Percentiles rank a stretch among this genome's conserved stretches.
Evolutionary conservation across 2,329 filamentous ascomycete genomes (phyloP).

Genomic region (Botrytis galanthina): DNA sequence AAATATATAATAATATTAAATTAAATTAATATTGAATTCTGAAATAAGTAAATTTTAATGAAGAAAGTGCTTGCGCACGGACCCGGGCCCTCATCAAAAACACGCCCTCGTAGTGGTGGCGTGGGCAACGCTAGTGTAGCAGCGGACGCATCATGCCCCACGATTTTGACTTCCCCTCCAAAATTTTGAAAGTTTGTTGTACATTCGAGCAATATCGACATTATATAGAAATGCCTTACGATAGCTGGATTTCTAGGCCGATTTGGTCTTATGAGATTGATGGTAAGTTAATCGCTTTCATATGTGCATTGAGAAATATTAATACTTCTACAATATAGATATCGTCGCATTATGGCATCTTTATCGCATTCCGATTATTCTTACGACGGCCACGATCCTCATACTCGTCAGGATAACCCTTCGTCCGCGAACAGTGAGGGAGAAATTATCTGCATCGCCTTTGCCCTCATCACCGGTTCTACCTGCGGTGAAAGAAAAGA

Average conservation of each 20-base stretch:
- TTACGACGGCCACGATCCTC: slow-evolving; percentile 41
- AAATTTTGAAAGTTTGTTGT: background rate
- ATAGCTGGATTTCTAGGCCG: slow-evolving; percentile 23
- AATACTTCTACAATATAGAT: slow-evolving; percentile 26
- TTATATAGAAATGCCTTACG: slow-evolving; percentile 10
- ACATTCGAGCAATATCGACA: background rate
- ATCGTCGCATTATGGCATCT: slow-evolving; percentile 45
- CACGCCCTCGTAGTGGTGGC: background rate
- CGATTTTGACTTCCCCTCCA: slow-evolving; percentile 18
- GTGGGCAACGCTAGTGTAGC: background rate
- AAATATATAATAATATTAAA: too few species aligned
- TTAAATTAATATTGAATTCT: too few species aligned
- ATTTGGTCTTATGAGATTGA: slow-evolving; percentile 25
- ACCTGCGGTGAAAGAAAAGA: slow-evolving; percentile 30
- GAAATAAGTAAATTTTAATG: too few species aligned
- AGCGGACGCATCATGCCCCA: slow-evolving; percentile 11
- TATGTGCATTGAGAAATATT: background rate
- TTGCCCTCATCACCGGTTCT: slow-evolving; percentile 28
- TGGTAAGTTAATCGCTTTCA: slow-evolving; percentile 22
- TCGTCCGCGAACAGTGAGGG: slow-evolving; percentile 36
- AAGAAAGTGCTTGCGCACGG: too few species aligned
- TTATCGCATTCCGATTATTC: slow-evolving; percentile 46
- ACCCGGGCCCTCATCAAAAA: too few species aligned
- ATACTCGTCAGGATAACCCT: slow-evolving; percentile 39
- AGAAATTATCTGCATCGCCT: slow-evolving; percentile 37